These are phyloP conservation scores for Eimeria necatrix DNA, from an alignment of 169 alveolate genomes.

Conservation along the genomic window DNA sequence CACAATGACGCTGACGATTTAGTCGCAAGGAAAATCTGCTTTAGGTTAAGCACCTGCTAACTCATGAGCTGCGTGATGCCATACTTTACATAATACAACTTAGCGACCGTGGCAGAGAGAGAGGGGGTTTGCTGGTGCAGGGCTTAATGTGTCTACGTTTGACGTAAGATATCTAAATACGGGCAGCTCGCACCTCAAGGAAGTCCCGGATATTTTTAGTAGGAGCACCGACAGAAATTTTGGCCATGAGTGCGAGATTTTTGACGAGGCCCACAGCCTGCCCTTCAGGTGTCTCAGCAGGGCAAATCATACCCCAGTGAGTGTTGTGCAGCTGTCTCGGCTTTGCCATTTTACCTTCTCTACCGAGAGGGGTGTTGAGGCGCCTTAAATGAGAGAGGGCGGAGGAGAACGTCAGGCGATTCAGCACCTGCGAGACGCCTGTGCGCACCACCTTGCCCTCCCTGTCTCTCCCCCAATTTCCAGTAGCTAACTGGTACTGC, in stretches of 20 bases:
- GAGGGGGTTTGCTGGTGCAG: no score
- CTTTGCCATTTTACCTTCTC: slow-evolving; percentile 99
- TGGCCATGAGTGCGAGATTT: slow-evolving; percentile 98
- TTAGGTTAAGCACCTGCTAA: no score
- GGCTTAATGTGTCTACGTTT: no score
- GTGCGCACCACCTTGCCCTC: slow-evolving; percentile 98
- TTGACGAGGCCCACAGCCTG: slow-evolving; percentile 99
- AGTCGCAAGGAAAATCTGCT: no score
- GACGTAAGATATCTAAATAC: neutral
- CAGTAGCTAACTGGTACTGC: slow-evolving; percentile 96
- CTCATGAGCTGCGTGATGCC: no score
- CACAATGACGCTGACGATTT: no score
- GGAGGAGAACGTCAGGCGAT: slow-evolving; percentile 98
- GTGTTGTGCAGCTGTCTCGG: slow-evolving; percentile 99
- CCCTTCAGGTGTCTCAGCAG: slow-evolving; percentile 99
- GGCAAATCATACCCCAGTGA: slow-evolving; percentile 99
- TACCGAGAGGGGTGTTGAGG: slow-evolving; percentile 99
- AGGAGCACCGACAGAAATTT: slow-evolving; percentile 96
- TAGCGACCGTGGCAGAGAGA: no score
- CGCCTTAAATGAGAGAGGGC: slow-evolving; percentile 99
- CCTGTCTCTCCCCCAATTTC: slow-evolving; percentile 99
- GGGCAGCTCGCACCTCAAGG: slow-evolving; percentile 81
- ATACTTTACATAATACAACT: no score
- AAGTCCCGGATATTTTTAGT: slow-evolving; percentile 84
- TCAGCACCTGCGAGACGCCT: slow-evolving; percentile 98